Evolutionary conservation across 2,329 filamentous ascomycete species (phyloP).

Genomic region (Gnomoniopsis smithogilvyi): DNA sequence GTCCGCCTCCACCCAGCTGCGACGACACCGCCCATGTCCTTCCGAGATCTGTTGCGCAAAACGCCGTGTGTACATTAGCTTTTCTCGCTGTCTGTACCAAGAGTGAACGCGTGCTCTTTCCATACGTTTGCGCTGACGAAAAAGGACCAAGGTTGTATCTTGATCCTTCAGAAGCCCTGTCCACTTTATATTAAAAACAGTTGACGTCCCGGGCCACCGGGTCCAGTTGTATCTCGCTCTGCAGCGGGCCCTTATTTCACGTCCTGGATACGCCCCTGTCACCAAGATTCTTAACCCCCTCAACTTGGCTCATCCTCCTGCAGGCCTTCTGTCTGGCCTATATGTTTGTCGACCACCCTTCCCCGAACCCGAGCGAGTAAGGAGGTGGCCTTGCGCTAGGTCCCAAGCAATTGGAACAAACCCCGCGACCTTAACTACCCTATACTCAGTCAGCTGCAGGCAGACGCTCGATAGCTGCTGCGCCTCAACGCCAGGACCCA

Average conservation of each 20-base stretch:
- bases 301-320: constrained; percentile 10
- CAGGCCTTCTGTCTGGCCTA: constrained; percentile 1
- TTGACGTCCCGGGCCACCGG: constrained; percentile 11
- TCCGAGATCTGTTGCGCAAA: not conserved
- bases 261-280: constrained; percentile 11
- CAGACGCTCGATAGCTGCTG: not conserved
- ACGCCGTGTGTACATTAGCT: constrained; percentile 1
- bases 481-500: constrained; percentile 3
- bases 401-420: not conserved
- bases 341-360: constrained; percentile 13
- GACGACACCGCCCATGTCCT: constrained; percentile 9
- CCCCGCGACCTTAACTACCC: constrained; percentile 3
- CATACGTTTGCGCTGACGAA: not conserved
- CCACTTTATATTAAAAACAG: constrained; percentile 19
- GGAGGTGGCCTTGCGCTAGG: constrained; percentile 5
- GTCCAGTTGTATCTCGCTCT: not conserved
- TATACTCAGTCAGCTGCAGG: not conserved
- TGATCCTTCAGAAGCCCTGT: constrained; percentile 15
- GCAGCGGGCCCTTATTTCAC: constrained; percentile 12
- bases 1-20: constrained; percentile 14
- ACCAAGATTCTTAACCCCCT: constrained; percentile 7
- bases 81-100: not conserved
- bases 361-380: constrained; percentile 7
- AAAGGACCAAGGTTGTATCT: not conserved
- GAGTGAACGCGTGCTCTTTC: not conserved